Evolutionary conservation across 2,329 filamentous ascomycete genomes (phyloP), one percentile per base, ranked within the genome.

Genomic region (Apiospora saccharicola): DNA sequence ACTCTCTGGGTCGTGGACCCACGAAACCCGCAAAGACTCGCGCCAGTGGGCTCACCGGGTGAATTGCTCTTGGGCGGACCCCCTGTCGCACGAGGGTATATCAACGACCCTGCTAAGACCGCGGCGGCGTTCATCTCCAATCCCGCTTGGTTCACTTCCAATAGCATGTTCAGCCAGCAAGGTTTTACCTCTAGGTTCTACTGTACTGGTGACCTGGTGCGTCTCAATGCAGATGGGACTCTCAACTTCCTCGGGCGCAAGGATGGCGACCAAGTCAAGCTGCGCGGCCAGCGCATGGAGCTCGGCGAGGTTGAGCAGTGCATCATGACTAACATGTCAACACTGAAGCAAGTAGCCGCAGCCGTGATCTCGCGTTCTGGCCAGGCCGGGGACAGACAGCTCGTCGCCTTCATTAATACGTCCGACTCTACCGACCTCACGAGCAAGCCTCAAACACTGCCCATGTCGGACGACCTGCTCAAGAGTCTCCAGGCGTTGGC

Each of bases 221-320:
- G 74, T 26, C 78, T 80, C n/a, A 72, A 78, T 43, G 71, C 73
- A 3, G 75, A 81, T 57, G 77, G 79, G 10, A 71, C 67, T 37
- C 74, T 83, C 49, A 67, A 77, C 7, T 81, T 79, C 69, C 71
- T 85, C 69, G 86, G 85, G 69, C 81, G 86, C 51, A 85, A 84
- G 71, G 85, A 87, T 75, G 81, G 81, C 1, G 70, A 61, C 7
- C 85, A 87, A 75, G 81, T 87, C 67, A 88, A 88, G 76, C 78
- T 88, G 34, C 82, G 83, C 34, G 88, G 88, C 61, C 87, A 81
- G 69, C 74, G 85, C 73, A 79, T 85, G 74, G 88, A 83, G 78
- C 78, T 84, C 69, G 83, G 81, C 30, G 84, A 83, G 76, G 83
- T 83, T 67, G 86, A 83, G 78, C 80, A 80, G 30, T 71, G 70